Conservation (phyloP, 192 early-diverging fungal species). For the Coemansia sp. region DNA sequence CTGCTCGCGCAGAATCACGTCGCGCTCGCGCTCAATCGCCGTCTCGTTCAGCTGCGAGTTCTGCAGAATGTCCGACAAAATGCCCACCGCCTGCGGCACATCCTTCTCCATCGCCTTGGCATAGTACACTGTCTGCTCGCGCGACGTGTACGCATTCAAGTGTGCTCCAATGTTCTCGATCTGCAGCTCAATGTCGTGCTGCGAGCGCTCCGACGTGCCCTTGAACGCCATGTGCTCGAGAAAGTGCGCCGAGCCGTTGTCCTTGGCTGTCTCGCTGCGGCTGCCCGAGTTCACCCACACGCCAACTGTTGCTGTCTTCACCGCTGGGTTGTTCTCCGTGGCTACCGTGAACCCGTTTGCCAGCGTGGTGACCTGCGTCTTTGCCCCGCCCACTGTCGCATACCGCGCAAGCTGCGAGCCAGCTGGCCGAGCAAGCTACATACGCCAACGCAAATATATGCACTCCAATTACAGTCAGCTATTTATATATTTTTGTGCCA, state of each 20-base stretch:
- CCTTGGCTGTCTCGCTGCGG: constrained; percentile 75
- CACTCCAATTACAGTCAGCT: neutral
- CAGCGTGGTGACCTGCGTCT: constrained; percentile 68
- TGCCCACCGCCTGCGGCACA: constrained; percentile 84
- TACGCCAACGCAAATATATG: neutral
- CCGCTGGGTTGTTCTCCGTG: constrained; percentile 74
- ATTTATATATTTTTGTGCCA: neutral
- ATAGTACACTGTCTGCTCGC: constrained; percentile 98
- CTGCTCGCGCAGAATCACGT: constrained; percentile 94
- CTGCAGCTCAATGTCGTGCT: constrained; percentile 87
- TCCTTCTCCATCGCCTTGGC: constrained; percentile 91
- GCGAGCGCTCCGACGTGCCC: constrained; percentile 83
- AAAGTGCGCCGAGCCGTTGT: constrained; percentile 97
- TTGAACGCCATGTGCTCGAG: constrained; percentile 99
- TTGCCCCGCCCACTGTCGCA: constrained; percentile 39
- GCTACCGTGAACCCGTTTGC: constrained; percentile 82
- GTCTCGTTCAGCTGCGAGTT: constrained; percentile 77
- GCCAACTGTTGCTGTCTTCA: constrained; percentile 85
- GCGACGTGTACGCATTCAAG: constrained; percentile 97
- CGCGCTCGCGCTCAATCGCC: constrained; percentile 95
- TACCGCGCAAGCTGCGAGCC: constrained; percentile 49
- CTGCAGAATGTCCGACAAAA: constrained; percentile 94
- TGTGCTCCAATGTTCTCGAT: constrained; percentile 99
- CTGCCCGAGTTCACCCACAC: constrained; percentile 89
- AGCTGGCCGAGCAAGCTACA: constrained; percentile 46